phyloP scores from a whole-genome alignment of 148 eudicot genomes.

The Mesembryanthemum crystallinum region DNA sequence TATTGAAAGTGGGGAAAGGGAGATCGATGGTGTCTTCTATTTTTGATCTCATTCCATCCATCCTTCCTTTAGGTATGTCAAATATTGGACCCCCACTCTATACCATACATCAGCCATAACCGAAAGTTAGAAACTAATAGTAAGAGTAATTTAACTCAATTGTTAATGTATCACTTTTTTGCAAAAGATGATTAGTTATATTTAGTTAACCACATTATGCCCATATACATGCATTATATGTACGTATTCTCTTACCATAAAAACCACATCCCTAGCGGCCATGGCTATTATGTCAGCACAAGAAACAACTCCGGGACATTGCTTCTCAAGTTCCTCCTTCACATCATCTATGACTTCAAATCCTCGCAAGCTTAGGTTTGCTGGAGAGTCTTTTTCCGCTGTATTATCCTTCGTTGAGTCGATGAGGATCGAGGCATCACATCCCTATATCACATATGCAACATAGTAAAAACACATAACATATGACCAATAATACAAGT shows the following conservation, averaged over 20 bases:
- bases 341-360: constrained; percentile 65
- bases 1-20: constrained; percentile 62
- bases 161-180: too few relatives aligned
- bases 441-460: constrained; percentile 50
- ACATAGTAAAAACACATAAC: background rate
- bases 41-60: constrained; percentile 77
- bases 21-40: constrained; percentile 76
- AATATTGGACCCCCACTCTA: constrained; percentile 87
- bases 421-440: constrained; percentile 77
- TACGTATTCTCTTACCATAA: too few relatives aligned
- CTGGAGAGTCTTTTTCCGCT: constrained; percentile 93
- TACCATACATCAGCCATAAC: background rate
- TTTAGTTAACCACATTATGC: too few relatives aligned
- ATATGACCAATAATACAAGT: background rate
- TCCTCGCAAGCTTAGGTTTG: constrained; percentile 75
- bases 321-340: constrained; percentile 50
- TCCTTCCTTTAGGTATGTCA: constrained; percentile 86
- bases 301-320: constrained; percentile 62
- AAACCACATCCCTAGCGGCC: constrained; percentile 80
- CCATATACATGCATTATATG: too few relatives aligned
- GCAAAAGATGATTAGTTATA: too few relatives aligned
- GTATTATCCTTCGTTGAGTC: constrained; percentile 78
- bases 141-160: too few relatives aligned
- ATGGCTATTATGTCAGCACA: constrained; percentile 79
- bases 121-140: constrained; percentile 1